These are phyloP conservation scores for Lithocarpus polystachyus DNA, from an alignment of 306 rosid genomes.

Conservation along the genomic window DNA sequence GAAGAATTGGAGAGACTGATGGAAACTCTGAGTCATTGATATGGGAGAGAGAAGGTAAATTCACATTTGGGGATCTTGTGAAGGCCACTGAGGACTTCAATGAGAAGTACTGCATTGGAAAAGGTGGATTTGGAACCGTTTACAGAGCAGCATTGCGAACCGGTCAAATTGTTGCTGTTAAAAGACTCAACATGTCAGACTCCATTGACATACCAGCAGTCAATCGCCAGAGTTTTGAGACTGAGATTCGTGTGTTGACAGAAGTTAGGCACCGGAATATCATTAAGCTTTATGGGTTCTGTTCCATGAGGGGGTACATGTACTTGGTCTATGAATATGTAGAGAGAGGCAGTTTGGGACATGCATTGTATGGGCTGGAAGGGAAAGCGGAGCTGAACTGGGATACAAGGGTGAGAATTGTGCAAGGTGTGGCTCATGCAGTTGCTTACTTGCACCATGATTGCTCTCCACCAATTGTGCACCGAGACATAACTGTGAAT, in stretches of 20 bases:
- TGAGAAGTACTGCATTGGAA: too few relatives aligned
- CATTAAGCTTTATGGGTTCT: conserved; percentile 61
- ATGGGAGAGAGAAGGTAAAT: conserved; percentile 40
- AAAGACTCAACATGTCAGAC: conserved; percentile 39
- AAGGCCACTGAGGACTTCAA: too few relatives aligned
- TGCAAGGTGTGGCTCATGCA: conserved; percentile 66
- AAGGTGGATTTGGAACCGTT: too few relatives aligned
- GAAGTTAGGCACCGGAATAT: conserved; percentile 66
- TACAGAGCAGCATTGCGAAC: too few relatives aligned
- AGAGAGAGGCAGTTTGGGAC: conserved; percentile 50
- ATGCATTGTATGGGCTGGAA: conserved; percentile 46
- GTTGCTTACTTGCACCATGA: conserved; percentile 64
- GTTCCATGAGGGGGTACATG: conserved; percentile 45
- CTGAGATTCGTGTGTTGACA: conserved; percentile 56
- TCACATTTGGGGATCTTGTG: conserved; percentile 43
- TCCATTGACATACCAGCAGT: conserved; percentile 42
- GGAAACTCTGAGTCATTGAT: conserved; percentile 12
- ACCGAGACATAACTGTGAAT: conserved; percentile 2
- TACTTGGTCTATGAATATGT: conserved; percentile 58
- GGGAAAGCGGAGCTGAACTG: conserved; percentile 40
- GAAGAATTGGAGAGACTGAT: background rate
- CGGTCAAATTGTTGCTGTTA: too few relatives aligned
- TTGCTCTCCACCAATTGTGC: conserved; percentile 58
- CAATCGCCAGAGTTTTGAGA: conserved; percentile 48
- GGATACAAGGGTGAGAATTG: conserved; percentile 47